Percentiles rank a stretch among this genome's conserved stretches.
Conservation (phyloP, 164 flowering plant species). For the Umbilicus rupestris region DNA sequence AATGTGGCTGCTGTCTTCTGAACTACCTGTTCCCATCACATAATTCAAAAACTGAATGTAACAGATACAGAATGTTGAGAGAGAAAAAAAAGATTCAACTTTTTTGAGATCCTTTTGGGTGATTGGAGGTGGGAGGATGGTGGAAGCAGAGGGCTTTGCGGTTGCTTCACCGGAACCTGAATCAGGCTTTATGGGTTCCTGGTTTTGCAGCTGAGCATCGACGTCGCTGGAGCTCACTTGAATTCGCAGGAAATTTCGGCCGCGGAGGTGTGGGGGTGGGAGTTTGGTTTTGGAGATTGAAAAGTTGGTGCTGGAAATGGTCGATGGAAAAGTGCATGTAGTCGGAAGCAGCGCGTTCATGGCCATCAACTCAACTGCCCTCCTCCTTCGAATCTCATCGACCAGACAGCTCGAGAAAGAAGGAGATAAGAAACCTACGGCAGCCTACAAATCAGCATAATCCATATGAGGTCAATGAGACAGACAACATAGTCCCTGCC, state of each 20-base stretch:
- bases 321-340: conserved; percentile 12
- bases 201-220: conserved; percentile 14
- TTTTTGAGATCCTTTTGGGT: conserved; percentile 54
- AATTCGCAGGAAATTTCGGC: conserved; percentile 13
- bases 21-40: conserved; percentile 73
- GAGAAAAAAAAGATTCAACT: conserved; percentile 19
- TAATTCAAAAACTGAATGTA: too few relatives aligned
- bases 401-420: neutral
- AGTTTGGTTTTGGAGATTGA: too few relatives aligned
- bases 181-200: too few relatives aligned
- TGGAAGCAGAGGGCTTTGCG: conserved; percentile 13
- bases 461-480: too few relatives aligned
- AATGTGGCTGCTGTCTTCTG: conserved; percentile 95
- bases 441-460: too few relatives aligned
- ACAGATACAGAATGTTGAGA: neutral
- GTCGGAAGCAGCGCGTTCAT: conserved; percentile 12
- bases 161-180: too few relatives aligned
- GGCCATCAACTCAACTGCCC: neutral
- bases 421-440: neutral
- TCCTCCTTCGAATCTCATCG: too few relatives aligned
- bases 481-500: too few relatives aligned
- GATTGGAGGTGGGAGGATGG: conserved; percentile 19
- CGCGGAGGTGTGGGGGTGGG: neutral
- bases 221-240: conserved; percentile 29
- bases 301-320: too few relatives aligned